These are phyloP conservation scores for Priceomyces melissophilus DNA, from an alignment of 805 yeast species.

Conservation along the genomic window DNA sequence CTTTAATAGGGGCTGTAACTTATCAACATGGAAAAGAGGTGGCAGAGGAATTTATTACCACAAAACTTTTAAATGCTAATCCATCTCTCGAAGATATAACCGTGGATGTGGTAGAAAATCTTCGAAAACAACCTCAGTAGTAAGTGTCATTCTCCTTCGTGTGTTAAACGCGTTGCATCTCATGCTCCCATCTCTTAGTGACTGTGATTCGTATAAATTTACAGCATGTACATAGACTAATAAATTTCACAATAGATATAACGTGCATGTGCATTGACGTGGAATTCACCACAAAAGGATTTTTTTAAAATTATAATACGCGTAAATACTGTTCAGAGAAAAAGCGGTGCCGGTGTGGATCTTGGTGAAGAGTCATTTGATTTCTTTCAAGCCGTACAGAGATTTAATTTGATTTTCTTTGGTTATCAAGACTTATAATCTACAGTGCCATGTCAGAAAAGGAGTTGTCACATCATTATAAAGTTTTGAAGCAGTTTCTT, in stretches of 20 bases:
- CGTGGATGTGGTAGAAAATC: slow-evolving; percentile 15
- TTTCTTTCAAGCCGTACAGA: neutral
- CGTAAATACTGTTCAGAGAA: too few relatives aligned
- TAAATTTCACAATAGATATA: slow-evolving; percentile 1
- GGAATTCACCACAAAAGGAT: too few relatives aligned
- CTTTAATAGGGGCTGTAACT: slow-evolving; percentile 68
- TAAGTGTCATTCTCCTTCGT: too few relatives aligned
- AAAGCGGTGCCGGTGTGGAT: too few relatives aligned
- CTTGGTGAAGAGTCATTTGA: neutral
- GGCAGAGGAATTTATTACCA: slow-evolving; percentile 57
- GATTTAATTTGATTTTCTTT: neutral
- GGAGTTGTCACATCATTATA: slow-evolving; percentile 44
- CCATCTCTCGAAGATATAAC: slow-evolving; percentile 35
- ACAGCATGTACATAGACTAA: slow-evolving; percentile 3
- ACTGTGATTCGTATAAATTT: neutral
- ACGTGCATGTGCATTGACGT: too few relatives aligned
- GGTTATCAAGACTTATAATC: neutral
- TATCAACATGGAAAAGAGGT: slow-evolving; percentile 54
- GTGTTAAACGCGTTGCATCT: neutral
- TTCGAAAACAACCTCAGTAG: neutral
- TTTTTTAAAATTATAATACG: too few relatives aligned
- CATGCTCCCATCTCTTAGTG: neutral
- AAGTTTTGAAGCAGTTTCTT: slow-evolving; percentile 48
- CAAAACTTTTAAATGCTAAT: slow-evolving; percentile 39
- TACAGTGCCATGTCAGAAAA: slow-evolving; percentile 22